Evolutionary conservation across 306 rosid species (phyloP), one percentile per base, ranked within the genome.

Genomic region (Begonia fuchsioides): DNA sequence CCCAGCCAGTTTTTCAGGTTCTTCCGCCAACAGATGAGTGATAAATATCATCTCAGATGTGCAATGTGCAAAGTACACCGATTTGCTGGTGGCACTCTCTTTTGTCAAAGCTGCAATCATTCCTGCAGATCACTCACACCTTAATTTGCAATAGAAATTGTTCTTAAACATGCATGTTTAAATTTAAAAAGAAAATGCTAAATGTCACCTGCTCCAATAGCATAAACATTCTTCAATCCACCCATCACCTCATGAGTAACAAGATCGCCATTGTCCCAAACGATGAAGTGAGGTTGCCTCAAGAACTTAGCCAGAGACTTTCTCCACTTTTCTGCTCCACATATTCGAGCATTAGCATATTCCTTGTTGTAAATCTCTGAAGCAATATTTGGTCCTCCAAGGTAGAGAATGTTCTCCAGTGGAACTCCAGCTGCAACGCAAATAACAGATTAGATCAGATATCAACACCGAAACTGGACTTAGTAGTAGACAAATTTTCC

Each of bases 241-340:
- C 97, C 97, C 97, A 88, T 88, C 14, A 88, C 75, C 81, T 88
- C 97, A 62, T 88, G 97, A 45, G 97, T 88, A 59, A 88, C 80
- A 71, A 88, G 93, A 49, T 88, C 97, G 43, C 78, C 90, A 60
- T 88, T 88, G 72, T 88, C 97, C 97, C 97, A 88, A 51, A 88
- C 93, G 39, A 81, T 47, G 50, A 88, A 83, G 63, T 88, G 97
- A 15, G 97, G 82, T 38, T 83, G 97, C 76, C 93, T 83, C 65
- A 88, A 62, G 70, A 88, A 81, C 67, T 63, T 76, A 15, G 97
- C 97, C 73, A 88, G 44, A 16, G 95, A 71, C 68, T 81, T 83
- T 70, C 95, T 69, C 97, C 97, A 88, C 66, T 88, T 81, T 58
- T 76, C 97, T 13, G 90, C 75, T 41, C 97, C 97, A 48, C 97